phyloP scores from a whole-genome alignment of 495 filamentous ascomycete species.

The Oidiodendron maius region DNA sequence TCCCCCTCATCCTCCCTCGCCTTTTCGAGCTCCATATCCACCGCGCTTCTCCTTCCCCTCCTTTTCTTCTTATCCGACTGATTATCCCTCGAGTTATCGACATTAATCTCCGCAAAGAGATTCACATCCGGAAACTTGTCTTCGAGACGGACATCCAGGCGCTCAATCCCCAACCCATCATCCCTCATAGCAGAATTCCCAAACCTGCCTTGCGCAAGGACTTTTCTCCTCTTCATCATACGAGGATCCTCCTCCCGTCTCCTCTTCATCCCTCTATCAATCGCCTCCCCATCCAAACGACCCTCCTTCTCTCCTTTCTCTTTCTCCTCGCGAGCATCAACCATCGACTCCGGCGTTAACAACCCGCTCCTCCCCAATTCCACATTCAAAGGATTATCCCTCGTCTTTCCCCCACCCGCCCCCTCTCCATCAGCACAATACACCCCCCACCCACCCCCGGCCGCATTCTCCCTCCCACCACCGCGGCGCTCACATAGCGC shows the following conservation, averaged over 20 bases:
- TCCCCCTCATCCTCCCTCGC: slow-evolving; percentile 23
- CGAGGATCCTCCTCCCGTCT: slow-evolving; percentile 27
- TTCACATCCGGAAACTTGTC: slow-evolving; percentile 40
- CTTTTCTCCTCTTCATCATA: slow-evolving; percentile 34
- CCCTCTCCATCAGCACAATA: slow-evolving; percentile 58
- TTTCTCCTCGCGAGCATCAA: slow-evolving; percentile 30
- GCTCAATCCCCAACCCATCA: slow-evolving; percentile 54
- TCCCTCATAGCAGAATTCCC: slow-evolving; percentile 39
- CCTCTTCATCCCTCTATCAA: slow-evolving; percentile 18
- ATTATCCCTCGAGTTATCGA: slow-evolving; percentile 17
- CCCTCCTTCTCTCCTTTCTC: slow-evolving; percentile 13
- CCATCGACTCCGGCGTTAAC: slow-evolving; percentile 13
- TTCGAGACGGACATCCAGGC: slow-evolving; percentile 53
- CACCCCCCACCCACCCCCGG: slow-evolving; percentile 71
- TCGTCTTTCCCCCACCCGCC: too few species aligned
- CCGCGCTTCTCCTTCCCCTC: slow-evolving; percentile 25
- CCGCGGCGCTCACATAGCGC: slow-evolving; percentile 62
- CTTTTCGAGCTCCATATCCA: slow-evolving; percentile 22
- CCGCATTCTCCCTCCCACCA: slow-evolving; percentile 55
- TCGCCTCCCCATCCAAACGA: slow-evolving; percentile 8
- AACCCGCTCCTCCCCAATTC: slow-evolving; percentile 11
- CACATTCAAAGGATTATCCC: slow-evolving; percentile 20
- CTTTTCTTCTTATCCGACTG: slow-evolving; percentile 25
- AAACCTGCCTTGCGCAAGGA: slow-evolving; percentile 50
- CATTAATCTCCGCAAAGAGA: not conserved